Base-by-base conservation (phyloP, 73 alveolate species). In the Blepharisma japonicum region DNA sequence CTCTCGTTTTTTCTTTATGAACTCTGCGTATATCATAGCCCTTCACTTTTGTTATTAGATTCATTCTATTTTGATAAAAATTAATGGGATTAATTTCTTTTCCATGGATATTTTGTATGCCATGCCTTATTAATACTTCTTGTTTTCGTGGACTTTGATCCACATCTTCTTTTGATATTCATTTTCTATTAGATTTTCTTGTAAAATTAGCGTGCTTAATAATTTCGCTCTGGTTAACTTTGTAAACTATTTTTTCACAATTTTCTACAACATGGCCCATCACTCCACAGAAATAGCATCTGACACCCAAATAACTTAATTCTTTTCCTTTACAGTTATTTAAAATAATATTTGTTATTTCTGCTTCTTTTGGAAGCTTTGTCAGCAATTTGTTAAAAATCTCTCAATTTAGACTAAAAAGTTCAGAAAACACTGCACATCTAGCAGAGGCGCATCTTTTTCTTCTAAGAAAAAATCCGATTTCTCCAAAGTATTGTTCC, bases 361-460 rank as follows among this genome's bases (percentile, higher is more conserved):
- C 74, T 25, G 11, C 23, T 25, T 61, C 74, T 25, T 61, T 61
- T 9, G 74, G 74, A 20, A n/a, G 74, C 39, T n/a, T 9, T n/a
- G 14, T 20, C 20, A 70, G 80, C 20, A 70, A 11, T 7, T 70
- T 47, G n/a, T 18, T 9, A 18, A 70, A 70, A 1, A 9, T 4
- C 14, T 14, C 38, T 23, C 23, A 20, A n/a, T 70, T 54, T 1
- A 70, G 27, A 45, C 32, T 39, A 2, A 45, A 70, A 70, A 70
- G 46, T 5, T 70, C 80, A 14, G 80, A 0, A 47, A 70, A 70
- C n/a, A 14, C 6, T 9, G n/a, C 0, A 5, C 80, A 70, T 54
- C 11, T 70, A n/a, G 80, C 80, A 9, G 80, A 70, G 27, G 80
- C 80, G 2, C 32, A 18, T 70, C 80, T 18, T 8, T 48, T 48